Base-by-base conservation (phyloP, 1,284 basidiomycete species). In the Bondarzewia mesenterica region DNA sequence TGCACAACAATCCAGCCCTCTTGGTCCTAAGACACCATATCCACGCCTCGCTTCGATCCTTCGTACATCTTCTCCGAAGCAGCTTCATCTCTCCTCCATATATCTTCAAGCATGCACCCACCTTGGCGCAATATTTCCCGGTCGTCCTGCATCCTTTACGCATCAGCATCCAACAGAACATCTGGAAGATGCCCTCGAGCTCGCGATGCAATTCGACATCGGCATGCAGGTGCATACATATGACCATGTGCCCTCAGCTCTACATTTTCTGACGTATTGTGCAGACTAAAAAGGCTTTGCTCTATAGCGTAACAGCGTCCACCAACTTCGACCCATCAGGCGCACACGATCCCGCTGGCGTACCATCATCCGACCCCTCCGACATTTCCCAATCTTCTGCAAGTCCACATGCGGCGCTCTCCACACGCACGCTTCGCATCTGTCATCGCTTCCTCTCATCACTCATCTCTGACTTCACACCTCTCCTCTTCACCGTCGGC, bases 401-500 rank as follows among this genome's bases (percentile, higher is more conserved):
- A 21, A n/a, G 18, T n/a, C 51, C 51, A n/a, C 54, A 54, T 54
- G 48, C 51, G 49, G 49, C 42, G 39, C 48, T 50, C 54, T 61
- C 37, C 46, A 60, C 8, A 44, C 60, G 37, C 54, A 59, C 21
- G 46, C 61, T 48, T 46, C 59, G 21, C 47, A 52, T 59, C 21
- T 65, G 61, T 51, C 59, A 64, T 42, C 52, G 52, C 20, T 57
- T 67, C 22, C 61, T 66, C 47, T 54, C 56, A 26, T 45, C 57
- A 21, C 52, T 86, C 50, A 76, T 87, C 50, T 71, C 70, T 1
- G 72, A 83, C 59, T 85, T 86, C 59, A 82, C 83, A 0, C 82
- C 85, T 1, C 69, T 80, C 39, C 65, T 88, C 2, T 87, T 87
- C 61, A 85, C 85, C 3, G 75, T 82, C 37, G 74, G 81, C 15